Conservation (phyloP, 2,329 filamentous ascomycete species). For the Ramularia collo-cygni region DNA sequence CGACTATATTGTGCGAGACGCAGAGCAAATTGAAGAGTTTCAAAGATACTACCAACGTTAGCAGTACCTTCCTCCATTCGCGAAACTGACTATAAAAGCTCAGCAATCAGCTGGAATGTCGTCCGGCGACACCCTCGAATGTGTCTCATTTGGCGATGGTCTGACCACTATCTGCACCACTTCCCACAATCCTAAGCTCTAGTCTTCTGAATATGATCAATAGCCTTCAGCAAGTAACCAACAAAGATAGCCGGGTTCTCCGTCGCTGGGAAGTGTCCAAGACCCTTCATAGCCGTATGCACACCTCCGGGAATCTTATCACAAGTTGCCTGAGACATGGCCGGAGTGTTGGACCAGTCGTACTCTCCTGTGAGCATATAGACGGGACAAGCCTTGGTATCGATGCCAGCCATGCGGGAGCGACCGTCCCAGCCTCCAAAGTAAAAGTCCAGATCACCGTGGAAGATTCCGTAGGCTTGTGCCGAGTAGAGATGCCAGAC, state of each 20-base stretch:
- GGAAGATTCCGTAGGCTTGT: conserved; percentile 48
- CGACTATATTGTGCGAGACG: no score
- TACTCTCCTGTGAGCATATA: conserved; percentile 48
- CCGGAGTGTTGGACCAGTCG: conserved; percentile 43
- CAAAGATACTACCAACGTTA: no score
- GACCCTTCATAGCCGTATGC: conserved; percentile 39
- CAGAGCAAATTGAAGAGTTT: no score
- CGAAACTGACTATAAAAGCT: no score
- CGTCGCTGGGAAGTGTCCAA: conserved; percentile 44
- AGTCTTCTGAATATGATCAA: conserved; percentile 28
- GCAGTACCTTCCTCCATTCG: no score
- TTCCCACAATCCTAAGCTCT: conserved; percentile 2
- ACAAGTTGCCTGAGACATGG: conserved; percentile 41
- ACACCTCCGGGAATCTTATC: conserved; percentile 42
- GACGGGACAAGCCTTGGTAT: conserved; percentile 44
- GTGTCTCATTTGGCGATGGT: no score
- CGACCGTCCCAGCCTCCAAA: conserved; percentile 29
- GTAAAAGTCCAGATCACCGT: conserved; percentile 47
- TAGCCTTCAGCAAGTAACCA: conserved; percentile 24
- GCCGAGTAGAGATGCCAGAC: conserved; percentile 43
- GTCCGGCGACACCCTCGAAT: no score
- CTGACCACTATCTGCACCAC: no score
- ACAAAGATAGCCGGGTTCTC: conserved; percentile 33
- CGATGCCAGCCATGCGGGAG: conserved; percentile 35
- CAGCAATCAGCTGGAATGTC: no score